Conservation (phyloP, 371 early-diverging fungal species). For the Dichotomocladium elegans region DNA sequence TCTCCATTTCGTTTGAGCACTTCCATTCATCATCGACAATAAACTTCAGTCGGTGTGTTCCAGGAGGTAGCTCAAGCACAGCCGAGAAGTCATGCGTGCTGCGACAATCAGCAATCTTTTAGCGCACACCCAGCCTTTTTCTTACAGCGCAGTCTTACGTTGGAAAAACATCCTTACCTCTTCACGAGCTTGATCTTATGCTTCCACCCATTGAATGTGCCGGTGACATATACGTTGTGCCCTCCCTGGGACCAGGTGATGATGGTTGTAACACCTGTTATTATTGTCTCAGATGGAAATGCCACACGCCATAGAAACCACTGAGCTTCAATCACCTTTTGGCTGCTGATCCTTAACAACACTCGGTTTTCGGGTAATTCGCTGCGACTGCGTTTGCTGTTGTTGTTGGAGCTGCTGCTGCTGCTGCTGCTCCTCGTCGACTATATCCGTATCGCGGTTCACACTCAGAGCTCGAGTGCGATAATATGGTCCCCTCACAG, state of each 20-base stretch:
- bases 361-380: slow-evolving; percentile 3
- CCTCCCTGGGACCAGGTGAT: slow-evolving; percentile 92
- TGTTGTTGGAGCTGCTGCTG: slow-evolving; percentile 1
- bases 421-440: slow-evolving; percentile 19
- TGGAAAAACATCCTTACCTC: slow-evolving; percentile 43
- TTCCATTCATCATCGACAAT: slow-evolving; percentile 98
- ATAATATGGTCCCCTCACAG: slow-evolving; percentile 49
- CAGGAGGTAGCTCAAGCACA: slow-evolving; percentile 84
- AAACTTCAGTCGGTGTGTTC: slow-evolving; percentile 94
- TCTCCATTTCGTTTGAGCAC: slow-evolving; percentile 86
- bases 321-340: slow-evolving; percentile 10
- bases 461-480: slow-evolving; percentile 47
- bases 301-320: no score
- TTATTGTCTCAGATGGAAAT: background rate
- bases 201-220: slow-evolving; percentile 97
- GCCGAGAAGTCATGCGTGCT: slow-evolving; percentile 76
- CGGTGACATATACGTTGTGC: slow-evolving; percentile 86
- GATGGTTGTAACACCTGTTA: slow-evolving; percentile 69
- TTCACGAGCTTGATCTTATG: slow-evolving; percentile 84
- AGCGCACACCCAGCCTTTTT: no score
- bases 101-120: background rate
- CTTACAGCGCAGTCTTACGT: no score
- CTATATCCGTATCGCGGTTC: slow-evolving; percentile 33
- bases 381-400: slow-evolving; percentile 8
- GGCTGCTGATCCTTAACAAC: background rate